These are phyloP conservation scores for Backusella australiensis DNA, from an alignment of 192 early-diverging fungal genomes.

Conservation along the genomic window DNA sequence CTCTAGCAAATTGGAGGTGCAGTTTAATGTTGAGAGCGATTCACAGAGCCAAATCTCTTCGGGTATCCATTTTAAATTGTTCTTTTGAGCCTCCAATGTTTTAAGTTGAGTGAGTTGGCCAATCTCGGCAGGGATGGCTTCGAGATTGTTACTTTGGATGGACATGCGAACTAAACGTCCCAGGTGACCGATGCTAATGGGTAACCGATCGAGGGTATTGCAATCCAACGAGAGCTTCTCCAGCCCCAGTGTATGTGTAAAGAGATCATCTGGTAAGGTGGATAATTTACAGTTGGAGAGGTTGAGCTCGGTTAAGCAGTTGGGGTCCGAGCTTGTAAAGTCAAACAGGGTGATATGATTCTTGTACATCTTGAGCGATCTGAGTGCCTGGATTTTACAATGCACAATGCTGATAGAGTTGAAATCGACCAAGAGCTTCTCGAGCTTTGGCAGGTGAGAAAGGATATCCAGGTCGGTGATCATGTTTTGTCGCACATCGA, in stretches of 20 bases:
- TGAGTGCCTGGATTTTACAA: slow-evolving; percentile 54
- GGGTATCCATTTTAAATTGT: slow-evolving; percentile 70
- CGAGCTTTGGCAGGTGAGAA: slow-evolving; percentile 54
- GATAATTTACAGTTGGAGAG: slow-evolving; percentile 71
- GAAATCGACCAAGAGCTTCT: slow-evolving; percentile 67
- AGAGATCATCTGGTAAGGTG: slow-evolving; percentile 57
- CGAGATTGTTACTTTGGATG: slow-evolving; percentile 68
- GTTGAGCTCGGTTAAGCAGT: slow-evolving; percentile 45
- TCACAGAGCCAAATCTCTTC: slow-evolving; percentile 77
- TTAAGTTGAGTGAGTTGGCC: slow-evolving; percentile 58
- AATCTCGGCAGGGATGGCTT: slow-evolving; percentile 68
- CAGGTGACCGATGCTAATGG: slow-evolving; percentile 57
- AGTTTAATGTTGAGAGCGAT: slow-evolving; percentile 67
- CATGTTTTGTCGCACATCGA: slow-evolving; percentile 81
- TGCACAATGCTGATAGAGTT: slow-evolving; percentile 66
- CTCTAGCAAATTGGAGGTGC: slow-evolving; percentile 79
- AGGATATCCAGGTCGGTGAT: slow-evolving; percentile 69
- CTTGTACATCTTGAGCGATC: slow-evolving; percentile 55
- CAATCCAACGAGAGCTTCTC: slow-evolving; percentile 62
- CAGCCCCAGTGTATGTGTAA: slow-evolving; percentile 54
- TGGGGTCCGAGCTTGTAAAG: slow-evolving; percentile 31
- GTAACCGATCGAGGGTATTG: slow-evolving; percentile 71
- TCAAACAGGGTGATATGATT: slow-evolving; percentile 71
- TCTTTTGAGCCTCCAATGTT: slow-evolving; percentile 71
- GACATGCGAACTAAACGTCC: slow-evolving; percentile 52